A percentile compares a stretch with the other conserved stretches of the same genome.
These are phyloP conservation scores for Serpula lacrymans DNA, from an alignment of 768 basidiomycete species.

Conservation along the genomic window DNA sequence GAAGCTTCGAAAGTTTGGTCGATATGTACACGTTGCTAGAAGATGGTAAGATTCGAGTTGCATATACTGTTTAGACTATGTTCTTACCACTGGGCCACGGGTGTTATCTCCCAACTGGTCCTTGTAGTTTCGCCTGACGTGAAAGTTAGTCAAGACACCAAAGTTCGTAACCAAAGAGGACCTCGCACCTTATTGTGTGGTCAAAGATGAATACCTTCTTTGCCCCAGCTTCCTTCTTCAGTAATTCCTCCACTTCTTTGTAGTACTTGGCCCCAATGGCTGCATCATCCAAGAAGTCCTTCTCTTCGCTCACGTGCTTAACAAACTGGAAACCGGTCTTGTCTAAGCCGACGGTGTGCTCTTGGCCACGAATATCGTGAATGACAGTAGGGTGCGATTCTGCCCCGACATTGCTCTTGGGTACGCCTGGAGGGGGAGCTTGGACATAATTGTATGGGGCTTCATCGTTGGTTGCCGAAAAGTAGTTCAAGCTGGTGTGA, in stretches of 20 bases:
- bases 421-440: conserved; percentile 23
- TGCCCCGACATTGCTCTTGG: conserved; percentile 26
- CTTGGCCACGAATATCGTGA: conserved; percentile 32
- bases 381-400: conserved; percentile 18
- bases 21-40: conserved; percentile 39
- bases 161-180: no score
- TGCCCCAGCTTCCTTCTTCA: conserved; percentile 38
- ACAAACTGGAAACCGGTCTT: conserved; percentile 44
- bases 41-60: no score
- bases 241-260: conserved; percentile 36
- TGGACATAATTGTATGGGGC: conserved; percentile 33
- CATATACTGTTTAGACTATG: no score
- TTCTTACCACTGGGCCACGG: conserved; percentile 35
- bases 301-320: conserved; percentile 30
- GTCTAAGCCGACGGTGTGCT: conserved; percentile 29
- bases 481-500: conserved; percentile 36
- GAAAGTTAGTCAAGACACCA: no score
- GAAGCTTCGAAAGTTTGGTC: conserved; percentile 41
- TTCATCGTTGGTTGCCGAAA: conserved; percentile 23
- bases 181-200: conserved; percentile 39
- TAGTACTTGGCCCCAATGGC: conserved; percentile 37
- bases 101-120: no score
- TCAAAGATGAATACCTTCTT: conserved; percentile 42
- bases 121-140: no score
- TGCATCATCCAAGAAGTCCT: conserved; percentile 37